Evolutionary conservation across 495 filamentous ascomycete genomes (phyloP).

Genomic region (Neurospora pannonica): DNA sequence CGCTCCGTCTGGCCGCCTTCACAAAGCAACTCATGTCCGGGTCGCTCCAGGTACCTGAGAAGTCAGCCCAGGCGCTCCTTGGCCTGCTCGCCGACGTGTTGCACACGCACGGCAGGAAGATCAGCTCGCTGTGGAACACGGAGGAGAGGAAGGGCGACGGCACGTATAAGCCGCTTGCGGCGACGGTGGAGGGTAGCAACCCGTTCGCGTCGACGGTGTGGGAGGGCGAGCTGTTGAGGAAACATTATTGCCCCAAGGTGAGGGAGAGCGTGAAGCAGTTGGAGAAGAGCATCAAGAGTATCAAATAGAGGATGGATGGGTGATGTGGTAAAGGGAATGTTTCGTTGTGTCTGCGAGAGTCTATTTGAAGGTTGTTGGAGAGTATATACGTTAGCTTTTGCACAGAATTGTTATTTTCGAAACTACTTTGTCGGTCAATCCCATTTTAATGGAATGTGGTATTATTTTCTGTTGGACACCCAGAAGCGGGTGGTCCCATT

Average conservation of each 20-base stretch:
- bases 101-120: constrained; percentile 41
- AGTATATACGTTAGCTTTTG: background rate
- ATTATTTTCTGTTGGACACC: background rate
- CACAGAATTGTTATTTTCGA: background rate
- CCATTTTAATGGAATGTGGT: background rate
- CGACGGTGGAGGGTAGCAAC: constrained; percentile 70
- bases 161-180: constrained; percentile 42
- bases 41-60: constrained; percentile 81
- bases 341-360: background rate
- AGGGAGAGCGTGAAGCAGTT: constrained; percentile 62
- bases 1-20: constrained; percentile 77
- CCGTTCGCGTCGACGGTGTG: constrained; percentile 84
- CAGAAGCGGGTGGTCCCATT: background rate
- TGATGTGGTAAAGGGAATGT: background rate
- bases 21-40: constrained; percentile 80
- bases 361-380: background rate
- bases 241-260: constrained; percentile 81
- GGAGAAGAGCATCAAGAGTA: constrained; percentile 44
- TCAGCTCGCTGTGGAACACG: constrained; percentile 31
- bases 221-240: constrained; percentile 80
- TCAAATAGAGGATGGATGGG: background rate
- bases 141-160: constrained; percentile 81
- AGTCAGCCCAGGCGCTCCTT: constrained; percentile 67
- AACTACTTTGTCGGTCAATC: background rate
- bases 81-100: constrained; percentile 64